Evolutionary conservation across 345 rosid genomes (phyloP).

Genomic region (Noccaea caerulescens): DNA sequence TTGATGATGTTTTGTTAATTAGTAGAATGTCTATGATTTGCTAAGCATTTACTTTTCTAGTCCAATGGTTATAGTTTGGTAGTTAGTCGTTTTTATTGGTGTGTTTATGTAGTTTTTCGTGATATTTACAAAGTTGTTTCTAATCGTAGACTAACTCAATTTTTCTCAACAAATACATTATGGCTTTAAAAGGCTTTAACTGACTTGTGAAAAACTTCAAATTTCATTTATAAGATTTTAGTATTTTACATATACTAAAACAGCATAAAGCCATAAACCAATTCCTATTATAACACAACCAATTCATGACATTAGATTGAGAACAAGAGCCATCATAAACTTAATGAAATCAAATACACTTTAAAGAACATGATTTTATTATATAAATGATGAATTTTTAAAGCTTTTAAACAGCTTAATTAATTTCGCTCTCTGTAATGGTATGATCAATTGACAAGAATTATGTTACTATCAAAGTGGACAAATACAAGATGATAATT

Average conservation of each 20-base stretch:
- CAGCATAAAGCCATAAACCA: too few species aligned
- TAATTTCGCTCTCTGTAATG: too few species aligned
- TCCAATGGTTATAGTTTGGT: constrained; percentile 14
- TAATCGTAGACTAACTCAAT: neutral
- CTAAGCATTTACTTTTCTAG: neutral
- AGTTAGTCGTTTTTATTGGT: constrained; percentile 3
- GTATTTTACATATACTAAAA: neutral
- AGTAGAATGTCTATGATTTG: neutral
- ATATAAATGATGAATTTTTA: too few species aligned
- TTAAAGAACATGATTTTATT: too few species aligned
- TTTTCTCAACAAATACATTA: neutral
- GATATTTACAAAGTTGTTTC: neutral
- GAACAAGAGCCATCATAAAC: too few species aligned
- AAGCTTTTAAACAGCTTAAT: too few species aligned
- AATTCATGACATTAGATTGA: too few species aligned
- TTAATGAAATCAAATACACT: too few species aligned
- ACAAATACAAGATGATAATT: too few species aligned
- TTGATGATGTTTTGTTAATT: constrained; percentile 18
- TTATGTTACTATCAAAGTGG: too few species aligned
- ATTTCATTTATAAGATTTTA: neutral
- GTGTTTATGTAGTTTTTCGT: neutral
- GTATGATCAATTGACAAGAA: too few species aligned
- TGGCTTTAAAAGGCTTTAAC: neutral
- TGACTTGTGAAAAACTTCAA: neutral
- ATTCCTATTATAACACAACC: too few species aligned